phyloP scores from a whole-genome alignment of 768 basidiomycete genomes.

The Mycena rebaudengoi region DNA sequence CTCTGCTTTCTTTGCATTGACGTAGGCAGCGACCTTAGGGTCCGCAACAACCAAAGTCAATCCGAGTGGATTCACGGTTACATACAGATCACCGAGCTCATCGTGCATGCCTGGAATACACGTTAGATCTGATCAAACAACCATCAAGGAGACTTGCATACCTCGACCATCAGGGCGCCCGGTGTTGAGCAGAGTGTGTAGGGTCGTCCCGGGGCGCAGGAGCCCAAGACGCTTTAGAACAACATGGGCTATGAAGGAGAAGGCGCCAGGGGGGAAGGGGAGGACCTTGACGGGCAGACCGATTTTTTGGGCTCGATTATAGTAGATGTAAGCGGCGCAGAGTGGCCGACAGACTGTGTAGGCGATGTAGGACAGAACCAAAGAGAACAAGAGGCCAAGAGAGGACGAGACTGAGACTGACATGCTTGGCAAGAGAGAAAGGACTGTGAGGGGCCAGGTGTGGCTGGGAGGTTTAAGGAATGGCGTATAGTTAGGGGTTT shows the following conservation, averaged over 20 bases:
- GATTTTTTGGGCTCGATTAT: not conserved
- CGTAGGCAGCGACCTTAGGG: constrained; percentile 13
- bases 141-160: no score
- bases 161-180: constrained; percentile 21
- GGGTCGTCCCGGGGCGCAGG: constrained; percentile 3
- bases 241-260: constrained; percentile 16
- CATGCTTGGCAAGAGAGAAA: no score
- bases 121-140: no score
- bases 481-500: no score
- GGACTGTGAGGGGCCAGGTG: no score
- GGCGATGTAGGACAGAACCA: no score
- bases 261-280: constrained; percentile 19
- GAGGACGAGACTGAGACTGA: no score
- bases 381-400: no score
- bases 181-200: constrained; percentile 12
- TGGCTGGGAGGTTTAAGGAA: no score
- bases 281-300: constrained; percentile 20
- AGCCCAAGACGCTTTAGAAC: constrained; percentile 10
- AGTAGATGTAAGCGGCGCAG: not conserved
- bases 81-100: constrained; percentile 16
- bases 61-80: constrained; percentile 11
- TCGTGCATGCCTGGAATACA: constrained; percentile 10
- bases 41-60: constrained; percentile 16
- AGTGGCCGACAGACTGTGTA: not conserved
- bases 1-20: not conserved